These are phyloP conservation scores for Cytospora chrysosperma DNA, from an alignment of 2,329 filamentous ascomycete genomes.

Conservation along the genomic window DNA sequence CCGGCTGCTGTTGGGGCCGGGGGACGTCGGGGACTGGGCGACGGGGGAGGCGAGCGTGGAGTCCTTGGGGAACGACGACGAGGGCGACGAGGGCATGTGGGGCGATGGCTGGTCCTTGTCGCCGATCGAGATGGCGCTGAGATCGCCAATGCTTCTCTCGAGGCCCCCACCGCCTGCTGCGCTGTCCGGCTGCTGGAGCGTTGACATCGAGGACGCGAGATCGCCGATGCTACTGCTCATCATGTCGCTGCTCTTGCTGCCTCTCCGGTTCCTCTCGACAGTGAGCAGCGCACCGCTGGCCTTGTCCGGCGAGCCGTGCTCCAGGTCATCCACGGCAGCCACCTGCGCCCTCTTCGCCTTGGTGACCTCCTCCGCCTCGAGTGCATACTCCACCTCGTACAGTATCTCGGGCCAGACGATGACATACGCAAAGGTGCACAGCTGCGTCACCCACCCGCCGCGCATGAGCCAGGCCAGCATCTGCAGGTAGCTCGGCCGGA, in stretches of 20 bases:
- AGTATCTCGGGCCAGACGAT: slow-evolving; percentile 81
- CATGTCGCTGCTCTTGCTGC: slow-evolving; percentile 16
- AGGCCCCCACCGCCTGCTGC: slow-evolving; percentile 13
- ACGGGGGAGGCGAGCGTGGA: slow-evolving; percentile 11
- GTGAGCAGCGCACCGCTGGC: slow-evolving; percentile 22
- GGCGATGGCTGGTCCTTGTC: slow-evolving; percentile 27
- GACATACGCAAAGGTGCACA: slow-evolving; percentile 89
- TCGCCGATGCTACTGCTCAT: slow-evolving; percentile 20
- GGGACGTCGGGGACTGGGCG: slow-evolving; percentile 19
- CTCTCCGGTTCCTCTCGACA: slow-evolving; percentile 24
- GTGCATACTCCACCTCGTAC: slow-evolving; percentile 71
- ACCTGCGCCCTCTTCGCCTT: slow-evolving; percentile 32
- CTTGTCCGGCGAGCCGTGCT: slow-evolving; percentile 20
- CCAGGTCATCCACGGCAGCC: slow-evolving; percentile 20
- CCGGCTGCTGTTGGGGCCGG: slow-evolving; percentile 24
- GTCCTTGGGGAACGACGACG: slow-evolving; percentile 24
- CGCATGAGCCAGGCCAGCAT: slow-evolving; percentile 93
- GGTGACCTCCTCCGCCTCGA: slow-evolving; percentile 63
- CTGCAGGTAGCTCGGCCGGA: slow-evolving; percentile 82
- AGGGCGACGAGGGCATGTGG: slow-evolving; percentile 26
- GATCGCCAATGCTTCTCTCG: slow-evolving; percentile 26
- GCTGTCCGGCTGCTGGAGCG: slow-evolving; percentile 26
- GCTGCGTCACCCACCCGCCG: slow-evolving; percentile 88
- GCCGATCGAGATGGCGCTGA: slow-evolving; percentile 24
- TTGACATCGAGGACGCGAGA: slow-evolving; percentile 26